These are phyloP conservation scores for Penicillium concentricum DNA, from an alignment of 2,329 filamentous ascomycete genomes.

Conservation along the genomic window DNA sequence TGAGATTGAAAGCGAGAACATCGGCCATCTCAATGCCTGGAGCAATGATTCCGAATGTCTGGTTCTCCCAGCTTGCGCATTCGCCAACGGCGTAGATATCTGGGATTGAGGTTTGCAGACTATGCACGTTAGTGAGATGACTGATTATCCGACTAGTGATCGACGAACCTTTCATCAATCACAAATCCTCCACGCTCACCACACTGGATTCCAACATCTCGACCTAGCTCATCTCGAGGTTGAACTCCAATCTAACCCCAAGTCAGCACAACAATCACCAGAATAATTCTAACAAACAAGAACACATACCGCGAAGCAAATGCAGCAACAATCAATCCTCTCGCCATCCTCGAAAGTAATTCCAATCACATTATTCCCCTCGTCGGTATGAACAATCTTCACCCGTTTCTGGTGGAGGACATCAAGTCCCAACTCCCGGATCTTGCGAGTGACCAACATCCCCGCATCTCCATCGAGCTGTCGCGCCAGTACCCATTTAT, in stretches of 20 bases:
- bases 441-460: constrained; percentile 76
- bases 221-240: constrained; percentile 74
- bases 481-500: constrained; percentile 76
- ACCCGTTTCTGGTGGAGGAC: constrained; percentile 77
- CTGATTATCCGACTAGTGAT: neutral
- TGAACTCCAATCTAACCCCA: constrained; percentile 68
- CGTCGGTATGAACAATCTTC: constrained; percentile 66
- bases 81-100: constrained; percentile 87
- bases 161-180: constrained; percentile 44
- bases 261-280: neutral
- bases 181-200: constrained; percentile 71
- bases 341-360: constrained; percentile 80
- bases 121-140: constrained; percentile 11
- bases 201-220: constrained; percentile 67
- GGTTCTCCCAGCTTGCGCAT: constrained; percentile 83
- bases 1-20: constrained; percentile 85
- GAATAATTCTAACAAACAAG: neutral
- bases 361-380: constrained; percentile 66
- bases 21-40: constrained; percentile 93
- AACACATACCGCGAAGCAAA: constrained; percentile 71
- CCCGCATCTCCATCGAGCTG: constrained; percentile 83
- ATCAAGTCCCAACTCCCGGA: constrained; percentile 73
- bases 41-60: constrained; percentile 85
- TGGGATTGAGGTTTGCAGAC: constrained; percentile 65
- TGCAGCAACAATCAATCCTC: constrained; percentile 70